A percentile compares a stretch with the other conserved stretches of the same genome.
phyloP scores from a whole-genome alignment of 257 asterid genomes.

The Nicotiana benthamiana region DNA sequence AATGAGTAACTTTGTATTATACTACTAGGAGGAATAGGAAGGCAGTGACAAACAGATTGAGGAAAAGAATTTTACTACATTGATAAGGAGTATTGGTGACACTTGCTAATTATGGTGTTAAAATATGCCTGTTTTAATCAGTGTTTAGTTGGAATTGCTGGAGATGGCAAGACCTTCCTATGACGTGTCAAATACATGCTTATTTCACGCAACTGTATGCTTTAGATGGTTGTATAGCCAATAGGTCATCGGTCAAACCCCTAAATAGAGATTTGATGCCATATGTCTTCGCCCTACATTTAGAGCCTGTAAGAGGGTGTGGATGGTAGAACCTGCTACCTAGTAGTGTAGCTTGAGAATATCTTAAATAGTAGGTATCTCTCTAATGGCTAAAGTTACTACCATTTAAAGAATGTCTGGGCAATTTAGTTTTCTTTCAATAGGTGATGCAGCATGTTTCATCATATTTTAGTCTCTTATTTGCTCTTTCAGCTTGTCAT shows the following conservation, averaged over 20 bases:
- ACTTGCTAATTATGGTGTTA: not conserved
- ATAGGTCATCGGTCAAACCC: not conserved
- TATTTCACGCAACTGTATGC: not conserved
- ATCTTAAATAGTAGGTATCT: not conserved
- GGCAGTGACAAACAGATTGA: not conserved
- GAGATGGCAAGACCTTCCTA: not conserved
- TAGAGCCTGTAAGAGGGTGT: not conserved
- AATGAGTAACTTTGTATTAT: not conserved
- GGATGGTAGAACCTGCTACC: not conserved
- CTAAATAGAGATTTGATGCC: not conserved
- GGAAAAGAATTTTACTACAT: not conserved
- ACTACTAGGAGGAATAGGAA: not conserved
- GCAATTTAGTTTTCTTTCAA: not conserved
- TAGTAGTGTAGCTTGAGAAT: not conserved
- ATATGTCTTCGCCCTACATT: not conserved
- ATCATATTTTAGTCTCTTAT: not conserved
- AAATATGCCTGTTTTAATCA: not conserved
- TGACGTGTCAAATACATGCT: not conserved
- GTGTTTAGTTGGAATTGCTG: not conserved
- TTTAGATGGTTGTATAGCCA: not conserved
- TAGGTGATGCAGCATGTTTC: not conserved
- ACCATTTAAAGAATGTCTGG: not conserved
- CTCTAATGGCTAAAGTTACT: not conserved
- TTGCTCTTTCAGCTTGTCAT: constrained; percentile 1
- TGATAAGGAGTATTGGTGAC: not conserved